These are phyloP conservation scores for Globisporangium megalacanthum DNA, from an alignment of 352 stramenopile species.

Conservation along the genomic window DNA sequence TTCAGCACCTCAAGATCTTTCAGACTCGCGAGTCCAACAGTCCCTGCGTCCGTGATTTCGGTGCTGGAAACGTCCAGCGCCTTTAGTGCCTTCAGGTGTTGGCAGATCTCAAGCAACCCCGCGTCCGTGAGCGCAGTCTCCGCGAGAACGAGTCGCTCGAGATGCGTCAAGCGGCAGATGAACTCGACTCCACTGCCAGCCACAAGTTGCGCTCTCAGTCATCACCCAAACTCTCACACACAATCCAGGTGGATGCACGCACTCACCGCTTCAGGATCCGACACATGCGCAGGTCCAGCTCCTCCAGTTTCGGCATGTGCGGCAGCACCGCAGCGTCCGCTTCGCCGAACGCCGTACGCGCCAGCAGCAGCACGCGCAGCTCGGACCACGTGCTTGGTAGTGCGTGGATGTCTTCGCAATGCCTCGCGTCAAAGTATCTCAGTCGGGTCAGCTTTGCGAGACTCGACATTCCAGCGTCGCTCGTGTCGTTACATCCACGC, in stretches of 20 bases:
- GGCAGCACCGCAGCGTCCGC: conserved; percentile 52
- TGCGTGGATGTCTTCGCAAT: conserved; percentile 52
- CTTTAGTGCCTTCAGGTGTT: conserved; percentile 29
- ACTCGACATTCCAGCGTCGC: conserved; percentile 24
- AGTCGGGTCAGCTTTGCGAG: conserved; percentile 28
- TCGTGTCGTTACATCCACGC: conserved; percentile 34
- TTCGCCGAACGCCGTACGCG: conserved; percentile 57
- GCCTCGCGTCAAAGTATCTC: conserved; percentile 63
- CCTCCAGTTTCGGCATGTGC: conserved; percentile 37
- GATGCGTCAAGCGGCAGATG: conserved; percentile 42
- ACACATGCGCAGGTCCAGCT: conserved; percentile 66
- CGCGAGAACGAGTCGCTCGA: conserved; percentile 51
- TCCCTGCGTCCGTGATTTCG: conserved; percentile 58
- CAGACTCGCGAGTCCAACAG: conserved; percentile 38
- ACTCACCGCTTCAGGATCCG: conserved; percentile 63
- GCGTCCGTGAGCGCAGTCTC: conserved; percentile 60
- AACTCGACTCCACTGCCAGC: conserved; percentile 52
- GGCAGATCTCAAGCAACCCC: conserved; percentile 60
- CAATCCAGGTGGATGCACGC: background rate
- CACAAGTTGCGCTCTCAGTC: background rate
- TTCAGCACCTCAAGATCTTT: conserved; percentile 51
- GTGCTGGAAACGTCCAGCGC: conserved; percentile 65
- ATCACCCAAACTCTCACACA: background rate
- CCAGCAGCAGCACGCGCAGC: conserved; percentile 51
- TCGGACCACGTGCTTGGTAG: conserved; percentile 47